phyloP scores from a whole-genome alignment of 768 basidiomycete genomes.

The Flagelloscypha sp. region DNA sequence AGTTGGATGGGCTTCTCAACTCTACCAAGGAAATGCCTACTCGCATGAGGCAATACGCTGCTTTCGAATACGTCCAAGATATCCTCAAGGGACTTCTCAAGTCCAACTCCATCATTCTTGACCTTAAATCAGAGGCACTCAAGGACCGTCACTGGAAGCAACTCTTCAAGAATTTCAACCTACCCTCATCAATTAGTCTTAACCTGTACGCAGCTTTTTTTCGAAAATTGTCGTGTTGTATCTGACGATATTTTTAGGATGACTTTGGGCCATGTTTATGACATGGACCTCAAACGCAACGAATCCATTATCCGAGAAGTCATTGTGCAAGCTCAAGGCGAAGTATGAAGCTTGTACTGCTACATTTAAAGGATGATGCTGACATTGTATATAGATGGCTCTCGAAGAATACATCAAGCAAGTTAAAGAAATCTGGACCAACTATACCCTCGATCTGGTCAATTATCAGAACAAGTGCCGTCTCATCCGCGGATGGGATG shows the following conservation, averaged over 20 bases:
- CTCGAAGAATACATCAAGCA: constrained; percentile 93
- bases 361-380: constrained; percentile 4
- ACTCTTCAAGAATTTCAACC: constrained; percentile 79
- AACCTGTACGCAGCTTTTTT: constrained; percentile 43
- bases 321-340: constrained; percentile 95
- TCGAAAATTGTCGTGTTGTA: neutral
- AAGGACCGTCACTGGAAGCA: constrained; percentile 99
- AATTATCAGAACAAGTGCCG: constrained; percentile 99
- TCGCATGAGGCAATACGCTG: constrained; percentile 97
- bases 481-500: constrained; percentile 95
- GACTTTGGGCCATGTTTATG: constrained; percentile 95
- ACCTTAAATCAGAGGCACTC: constrained; percentile 93
- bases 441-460: constrained; percentile 89
- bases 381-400: constrained; percentile 72
- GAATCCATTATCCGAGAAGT: constrained; percentile 89
- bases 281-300: constrained; percentile 91
- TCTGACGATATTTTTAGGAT: constrained; percentile 45
- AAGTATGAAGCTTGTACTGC: constrained; percentile 38
- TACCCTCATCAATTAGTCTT: constrained; percentile 69
- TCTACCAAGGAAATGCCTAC: constrained; percentile 99
- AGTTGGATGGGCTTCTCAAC: constrained; percentile 80
- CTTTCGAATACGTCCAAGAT: constrained; percentile 97
- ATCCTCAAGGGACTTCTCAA: constrained; percentile 79
- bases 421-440: constrained; percentile 96
- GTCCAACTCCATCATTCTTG: constrained; percentile 81